Conservation (phyloP, 139 green algal species). For the Penium margaritaceum region DNA sequence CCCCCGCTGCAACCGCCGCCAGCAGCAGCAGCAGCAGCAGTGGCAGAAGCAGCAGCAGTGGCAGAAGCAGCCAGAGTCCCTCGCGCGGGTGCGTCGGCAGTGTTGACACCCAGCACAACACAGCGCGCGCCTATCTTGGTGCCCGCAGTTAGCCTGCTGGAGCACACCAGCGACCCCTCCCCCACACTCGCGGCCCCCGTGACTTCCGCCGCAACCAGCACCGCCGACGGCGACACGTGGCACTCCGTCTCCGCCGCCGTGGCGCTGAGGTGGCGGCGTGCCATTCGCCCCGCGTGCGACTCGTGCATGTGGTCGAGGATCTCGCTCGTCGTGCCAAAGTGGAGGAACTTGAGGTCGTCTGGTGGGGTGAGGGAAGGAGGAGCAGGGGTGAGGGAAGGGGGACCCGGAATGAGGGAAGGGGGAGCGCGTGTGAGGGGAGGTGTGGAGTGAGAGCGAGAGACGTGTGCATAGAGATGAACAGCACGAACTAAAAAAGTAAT, state of each 20-base stretch:
- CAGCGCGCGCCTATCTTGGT: slow-evolving; percentile 11
- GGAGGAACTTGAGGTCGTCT: slow-evolving; percentile 33
- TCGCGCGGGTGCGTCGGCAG: no score
- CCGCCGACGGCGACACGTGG: slow-evolving; percentile 14
- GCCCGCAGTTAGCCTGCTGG: not conserved
- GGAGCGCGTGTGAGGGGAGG: not conserved
- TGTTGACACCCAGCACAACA: slow-evolving; percentile 7
- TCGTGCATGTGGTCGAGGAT: slow-evolving; percentile 28
- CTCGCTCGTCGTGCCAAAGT: slow-evolving; percentile 33
- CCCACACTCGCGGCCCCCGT: not conserved
- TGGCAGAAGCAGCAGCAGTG: no score
- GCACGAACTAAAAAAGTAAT: no score
- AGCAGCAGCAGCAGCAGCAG: no score
- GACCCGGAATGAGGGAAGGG: not conserved
- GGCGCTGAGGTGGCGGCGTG: slow-evolving; percentile 31
- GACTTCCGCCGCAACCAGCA: slow-evolving; percentile 9
- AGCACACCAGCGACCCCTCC: slow-evolving; percentile 16
- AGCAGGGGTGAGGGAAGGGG: not conserved
- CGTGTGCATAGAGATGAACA: not conserved
- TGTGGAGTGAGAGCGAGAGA: slow-evolving; percentile 3
- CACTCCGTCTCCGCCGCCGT: not conserved
- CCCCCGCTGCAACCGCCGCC: no score
- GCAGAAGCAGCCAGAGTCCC: no score
- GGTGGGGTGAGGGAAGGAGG: not conserved
- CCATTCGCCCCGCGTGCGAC: not conserved